Conservation (phyloP, 2,329 filamentous ascomycete species). For the Colletotrichum costaricense region DNA sequence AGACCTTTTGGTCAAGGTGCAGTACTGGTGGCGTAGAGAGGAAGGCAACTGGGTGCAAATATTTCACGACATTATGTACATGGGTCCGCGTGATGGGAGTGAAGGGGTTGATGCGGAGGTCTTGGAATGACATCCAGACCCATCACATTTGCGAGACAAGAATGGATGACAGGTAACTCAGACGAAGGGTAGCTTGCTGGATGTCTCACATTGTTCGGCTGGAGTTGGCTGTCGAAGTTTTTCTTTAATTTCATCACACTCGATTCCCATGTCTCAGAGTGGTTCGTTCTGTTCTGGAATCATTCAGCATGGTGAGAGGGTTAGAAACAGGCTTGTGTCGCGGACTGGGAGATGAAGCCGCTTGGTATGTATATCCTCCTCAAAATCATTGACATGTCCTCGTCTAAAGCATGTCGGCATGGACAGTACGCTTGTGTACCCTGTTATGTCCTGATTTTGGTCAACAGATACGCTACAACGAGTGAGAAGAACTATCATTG, state of each 20-base stretch:
- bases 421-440: too few species aligned
- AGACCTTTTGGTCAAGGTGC: constrained; percentile 42
- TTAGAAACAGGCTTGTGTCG: neutral
- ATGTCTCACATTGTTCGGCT: neutral
- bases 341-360: neutral
- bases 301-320: neutral
- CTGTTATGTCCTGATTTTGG: too few species aligned
- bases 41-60: constrained; percentile 38
- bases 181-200: neutral
- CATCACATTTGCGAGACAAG: neutral
- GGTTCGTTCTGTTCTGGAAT: neutral
- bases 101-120: constrained; percentile 37
- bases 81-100: constrained; percentile 41
- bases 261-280: neutral
- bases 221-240: neutral
- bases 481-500: neutral
- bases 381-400: neutral
- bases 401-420: neutral
- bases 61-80: constrained; percentile 43
- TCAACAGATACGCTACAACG: neutral
- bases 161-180: neutral
- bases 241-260: neutral
- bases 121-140: neutral
- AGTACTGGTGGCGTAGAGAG: constrained; percentile 45
- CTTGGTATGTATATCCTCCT: too few species aligned